Percentiles rank a stretch among this genome's conserved stretches.
These are phyloP conservation scores for Fusarium sp. DNA, from an alignment of 2,329 filamentous ascomycete genomes.

Conservation along the genomic window DNA sequence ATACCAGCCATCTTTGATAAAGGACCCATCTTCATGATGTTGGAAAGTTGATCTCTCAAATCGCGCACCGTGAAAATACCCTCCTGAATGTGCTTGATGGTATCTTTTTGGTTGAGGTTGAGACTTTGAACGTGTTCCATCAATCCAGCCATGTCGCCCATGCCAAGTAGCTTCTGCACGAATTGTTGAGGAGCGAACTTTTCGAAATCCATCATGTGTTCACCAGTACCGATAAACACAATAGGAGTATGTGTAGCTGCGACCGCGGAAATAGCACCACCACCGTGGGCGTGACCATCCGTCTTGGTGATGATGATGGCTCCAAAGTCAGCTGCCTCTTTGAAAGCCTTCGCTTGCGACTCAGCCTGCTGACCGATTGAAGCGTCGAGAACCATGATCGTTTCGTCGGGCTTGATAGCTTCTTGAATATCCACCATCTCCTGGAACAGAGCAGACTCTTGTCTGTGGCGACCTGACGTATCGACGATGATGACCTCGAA, in stretches of 20 bases:
- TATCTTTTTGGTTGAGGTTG: slow-evolving; percentile 97
- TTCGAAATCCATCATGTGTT: slow-evolving; percentile 96
- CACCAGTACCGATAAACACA: slow-evolving; percentile 96
- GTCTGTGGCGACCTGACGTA: slow-evolving; percentile 92
- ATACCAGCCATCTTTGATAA: slow-evolving; percentile 98
- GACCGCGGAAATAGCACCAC: slow-evolving; percentile 97
- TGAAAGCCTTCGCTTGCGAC: slow-evolving; percentile 94
- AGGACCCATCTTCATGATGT: slow-evolving; percentile 99
- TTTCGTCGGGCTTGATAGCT: slow-evolving; percentile 89
- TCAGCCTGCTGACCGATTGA: slow-evolving; percentile 97
- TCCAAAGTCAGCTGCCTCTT: slow-evolving; percentile 95
- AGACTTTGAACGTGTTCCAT: slow-evolving; percentile 97
- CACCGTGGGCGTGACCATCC: slow-evolving; percentile 92
- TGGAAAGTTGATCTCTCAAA: slow-evolving; percentile 91
- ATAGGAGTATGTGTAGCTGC: slow-evolving; percentile 97
- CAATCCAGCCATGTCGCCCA: slow-evolving; percentile 95
- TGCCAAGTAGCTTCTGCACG: slow-evolving; percentile 91
- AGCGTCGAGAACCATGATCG: slow-evolving; percentile 96
- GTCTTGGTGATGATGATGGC: slow-evolving; percentile 99
- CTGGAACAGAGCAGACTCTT: slow-evolving; percentile 93
- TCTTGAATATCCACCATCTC: slow-evolving; percentile 98
- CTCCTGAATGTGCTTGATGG: slow-evolving; percentile 98
- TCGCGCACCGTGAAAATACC: slow-evolving; percentile 97
- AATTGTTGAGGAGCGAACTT: slow-evolving; percentile 93
- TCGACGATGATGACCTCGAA: slow-evolving; percentile 99